Percentiles rank a stretch among this genome's conserved stretches.
These are phyloP conservation scores for Quercus wislizeni DNA, from an alignment of 306 rosid species.

Conservation along the genomic window DNA sequence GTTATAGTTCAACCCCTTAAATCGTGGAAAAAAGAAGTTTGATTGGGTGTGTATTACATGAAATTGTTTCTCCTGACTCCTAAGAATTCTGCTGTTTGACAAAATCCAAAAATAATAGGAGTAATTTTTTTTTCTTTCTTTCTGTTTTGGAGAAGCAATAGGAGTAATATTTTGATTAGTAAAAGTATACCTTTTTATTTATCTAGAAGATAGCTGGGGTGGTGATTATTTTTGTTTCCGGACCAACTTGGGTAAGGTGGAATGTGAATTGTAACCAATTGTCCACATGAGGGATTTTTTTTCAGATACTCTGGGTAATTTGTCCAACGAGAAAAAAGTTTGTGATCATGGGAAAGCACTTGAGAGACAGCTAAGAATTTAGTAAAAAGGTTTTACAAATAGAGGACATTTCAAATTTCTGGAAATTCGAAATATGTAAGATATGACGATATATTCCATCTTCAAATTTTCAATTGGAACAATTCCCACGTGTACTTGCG, in stretches of 20 bases:
- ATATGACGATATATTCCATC: neutral
- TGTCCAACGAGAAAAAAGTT: neutral
- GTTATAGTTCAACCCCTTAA: neutral
- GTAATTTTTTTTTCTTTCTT: too few species aligned
- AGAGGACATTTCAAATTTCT: too few species aligned
- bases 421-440: neutral
- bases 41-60: neutral
- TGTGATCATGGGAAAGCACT: conserved; percentile 17
- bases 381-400: neutral
- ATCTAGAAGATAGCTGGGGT: conserved; percentile 19
- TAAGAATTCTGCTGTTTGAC: conserved; percentile 1
- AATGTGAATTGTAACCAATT: conserved; percentile 20
- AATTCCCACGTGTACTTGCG: too few species aligned
- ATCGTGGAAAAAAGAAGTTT: neutral
- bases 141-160: too few species aligned
- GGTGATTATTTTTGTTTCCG: neutral
- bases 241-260: conserved; percentile 30
- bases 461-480: too few species aligned
- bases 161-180: neutral
- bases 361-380: neutral
- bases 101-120: neutral
- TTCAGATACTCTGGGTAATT: neutral
- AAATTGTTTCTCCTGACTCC: neutral
- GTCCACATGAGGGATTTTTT: conserved; percentile 22
- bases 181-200: conserved; percentile 1